These are phyloP conservation scores for Scenedesmus sp. DNA, from an alignment of 163 green algal genomes.

Conservation along the genomic window DNA sequence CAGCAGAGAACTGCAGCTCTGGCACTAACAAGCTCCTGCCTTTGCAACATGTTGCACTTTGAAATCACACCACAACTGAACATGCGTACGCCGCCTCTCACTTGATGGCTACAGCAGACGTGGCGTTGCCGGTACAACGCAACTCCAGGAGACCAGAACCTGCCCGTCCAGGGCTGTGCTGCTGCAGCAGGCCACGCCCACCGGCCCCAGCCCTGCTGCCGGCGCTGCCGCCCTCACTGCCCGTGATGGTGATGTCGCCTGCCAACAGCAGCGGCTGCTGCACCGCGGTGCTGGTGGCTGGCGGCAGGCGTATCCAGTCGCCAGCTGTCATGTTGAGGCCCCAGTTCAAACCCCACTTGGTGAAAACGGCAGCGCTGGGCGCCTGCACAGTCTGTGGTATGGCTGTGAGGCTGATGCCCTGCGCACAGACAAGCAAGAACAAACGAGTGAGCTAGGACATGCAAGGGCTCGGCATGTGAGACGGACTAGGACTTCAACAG, in stretches of 20 bases:
- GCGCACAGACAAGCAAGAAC: background rate
- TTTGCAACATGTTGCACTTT: background rate
- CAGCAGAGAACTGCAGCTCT: too few species aligned
- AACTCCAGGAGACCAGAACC: background rate
- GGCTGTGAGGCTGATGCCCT: constrained; percentile 34
- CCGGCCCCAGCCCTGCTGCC: background rate
- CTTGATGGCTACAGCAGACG: constrained; percentile 21
- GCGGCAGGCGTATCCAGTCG: constrained; percentile 21
- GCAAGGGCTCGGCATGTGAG: too few species aligned
- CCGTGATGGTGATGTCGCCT: constrained; percentile 28
- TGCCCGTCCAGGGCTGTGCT: background rate
- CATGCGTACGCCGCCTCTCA: too few species aligned
- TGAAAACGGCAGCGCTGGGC: background rate
- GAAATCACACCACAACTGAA: background rate
- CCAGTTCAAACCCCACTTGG: constrained; percentile 39
- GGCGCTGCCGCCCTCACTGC: background rate
- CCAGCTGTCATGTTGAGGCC: constrained; percentile 45
- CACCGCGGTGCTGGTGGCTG: background rate
- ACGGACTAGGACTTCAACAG: too few species aligned
- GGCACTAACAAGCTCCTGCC: too few species aligned
- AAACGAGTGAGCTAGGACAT: background rate
- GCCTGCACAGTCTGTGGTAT: constrained; percentile 27
- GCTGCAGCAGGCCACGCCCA: constrained; percentile 5
- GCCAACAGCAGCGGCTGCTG: constrained; percentile 37
- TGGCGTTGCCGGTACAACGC: constrained; percentile 11